Base-by-base conservation (phyloP, 2,329 filamentous ascomycete species). In the Cercospora janseana region DNA sequence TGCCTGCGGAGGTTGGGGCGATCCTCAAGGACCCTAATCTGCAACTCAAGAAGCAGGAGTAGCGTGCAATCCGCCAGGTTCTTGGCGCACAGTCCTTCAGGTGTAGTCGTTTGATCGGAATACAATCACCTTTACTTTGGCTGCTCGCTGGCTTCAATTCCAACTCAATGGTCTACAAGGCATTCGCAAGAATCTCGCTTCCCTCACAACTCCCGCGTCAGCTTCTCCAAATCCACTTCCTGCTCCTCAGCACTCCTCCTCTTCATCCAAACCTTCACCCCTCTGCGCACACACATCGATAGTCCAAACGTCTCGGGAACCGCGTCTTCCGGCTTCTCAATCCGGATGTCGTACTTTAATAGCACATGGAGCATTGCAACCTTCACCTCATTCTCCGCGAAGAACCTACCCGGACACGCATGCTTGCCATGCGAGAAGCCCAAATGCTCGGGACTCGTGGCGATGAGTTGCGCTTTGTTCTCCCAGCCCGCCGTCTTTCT, bases 1-100 rank as follows among this genome's bases (percentile, higher is more conserved):
- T 86, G 76, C 83, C 83, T 0, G 79, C 80, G 5, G 67, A 72
- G 4, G 63, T 69, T 0, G 79, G 78, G 2, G 76, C 76, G 35
- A 78, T 83, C 16, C 59, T 82, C 49, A 74, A 75, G 59, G 70
- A 75, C 46, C 60, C 56, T 6, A 53, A 63, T 31, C 27, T 69
- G 49, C 38, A 65, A 54, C 50, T 69, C 43, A 59, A 66, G 52
- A 57, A 47, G 49, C 55, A 66, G 56, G 44, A 59, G 37, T 66
- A 51, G 27, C 4, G 21, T 47, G 24, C n/a, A n/a, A n/a, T n/a
- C n/a, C n/a, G n/a, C n/a, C n/a, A n/a, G n/a, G n/a, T n/a, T n/a
- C n/a, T n/a, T n/a, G n/a, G n/a, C n/a, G n/a, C n/a, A n/a, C n/a
- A n/a, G n/a, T n/a, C n/a, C n/a, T n/a, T n/a, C n/a, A n/a, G n/a